phyloP scores from a whole-genome alignment of 768 basidiomycete genomes.

The Omphalotus guepiniiformis region DNA sequence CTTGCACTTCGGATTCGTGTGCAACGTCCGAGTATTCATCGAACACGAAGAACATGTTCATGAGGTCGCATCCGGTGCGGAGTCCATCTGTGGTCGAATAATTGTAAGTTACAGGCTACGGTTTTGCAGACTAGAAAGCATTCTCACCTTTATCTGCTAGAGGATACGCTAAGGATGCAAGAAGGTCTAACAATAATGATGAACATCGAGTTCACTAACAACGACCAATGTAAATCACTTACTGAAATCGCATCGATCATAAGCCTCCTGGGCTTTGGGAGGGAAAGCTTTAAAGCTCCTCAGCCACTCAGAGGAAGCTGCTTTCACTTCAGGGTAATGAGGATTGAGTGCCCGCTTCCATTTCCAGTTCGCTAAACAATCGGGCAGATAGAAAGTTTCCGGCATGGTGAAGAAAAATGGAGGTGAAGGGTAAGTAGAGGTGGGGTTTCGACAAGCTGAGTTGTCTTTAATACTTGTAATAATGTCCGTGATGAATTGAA shows the following conservation, averaged over 20 bases:
- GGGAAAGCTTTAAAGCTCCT: constrained; percentile 22
- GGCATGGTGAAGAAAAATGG: too few relatives aligned
- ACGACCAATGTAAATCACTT: constrained; percentile 10
- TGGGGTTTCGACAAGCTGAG: too few relatives aligned
- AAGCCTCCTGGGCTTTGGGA: constrained; percentile 21
- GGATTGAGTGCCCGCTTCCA: constrained; percentile 26
- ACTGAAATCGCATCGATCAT: constrained; percentile 16
- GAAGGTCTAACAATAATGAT: constrained; percentile 13
- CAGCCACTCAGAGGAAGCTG: constrained; percentile 24
- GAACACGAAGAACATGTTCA: constrained; percentile 30
- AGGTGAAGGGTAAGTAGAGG: too few relatives aligned
- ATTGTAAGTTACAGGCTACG: not conserved
- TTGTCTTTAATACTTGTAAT: too few relatives aligned
- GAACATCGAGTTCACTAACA: not conserved
- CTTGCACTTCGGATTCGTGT: constrained; percentile 15
- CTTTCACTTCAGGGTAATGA: constrained; percentile 19
- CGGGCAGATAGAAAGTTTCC: constrained; percentile 18
- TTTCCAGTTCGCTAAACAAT: constrained; percentile 24
- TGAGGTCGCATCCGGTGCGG: constrained; percentile 29
- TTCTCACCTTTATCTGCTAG: constrained; percentile 14
- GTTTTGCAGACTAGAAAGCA: not conserved
- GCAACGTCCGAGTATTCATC: constrained; percentile 31
- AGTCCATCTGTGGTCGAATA: constrained; percentile 13
- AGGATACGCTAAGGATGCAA: constrained; percentile 21
- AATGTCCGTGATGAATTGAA: too few relatives aligned